Conservation (phyloP, 2,329 filamentous ascomycete species). For the Fusarium torreyae region DNA sequence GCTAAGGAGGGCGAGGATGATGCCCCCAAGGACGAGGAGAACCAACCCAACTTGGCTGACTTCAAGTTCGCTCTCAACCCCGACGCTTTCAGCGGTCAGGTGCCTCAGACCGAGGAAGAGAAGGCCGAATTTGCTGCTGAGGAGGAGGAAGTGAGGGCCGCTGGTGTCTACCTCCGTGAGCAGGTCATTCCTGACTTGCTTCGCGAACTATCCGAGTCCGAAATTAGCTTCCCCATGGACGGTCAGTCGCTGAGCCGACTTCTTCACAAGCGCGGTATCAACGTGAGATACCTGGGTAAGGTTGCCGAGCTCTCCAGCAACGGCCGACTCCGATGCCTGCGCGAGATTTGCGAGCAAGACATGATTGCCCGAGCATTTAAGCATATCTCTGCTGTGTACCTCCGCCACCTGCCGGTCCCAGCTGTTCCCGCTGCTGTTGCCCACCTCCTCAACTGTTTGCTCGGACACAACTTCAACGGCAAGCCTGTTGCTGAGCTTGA, state of each 20-base stretch:
- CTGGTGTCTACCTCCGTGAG: conserved; percentile 82
- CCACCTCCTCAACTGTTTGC: conserved; percentile 93
- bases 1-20: conserved; percentile 49
- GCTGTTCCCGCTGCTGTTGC: conserved; percentile 85
- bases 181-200: conserved; percentile 88
- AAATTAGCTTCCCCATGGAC: conserved; percentile 98
- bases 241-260: conserved; percentile 90
- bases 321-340: conserved; percentile 82
- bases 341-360: conserved; percentile 85
- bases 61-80: conserved; percentile 94
- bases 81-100: conserved; percentile 94
- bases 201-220: conserved; percentile 89
- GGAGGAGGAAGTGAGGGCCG: conserved; percentile 88
- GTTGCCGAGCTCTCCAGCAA: conserved; percentile 80
- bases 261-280: conserved; percentile 97
- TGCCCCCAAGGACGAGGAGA: conserved; percentile 50
- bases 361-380: conserved; percentile 98
- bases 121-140: conserved; percentile 87
- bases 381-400: conserved; percentile 84
- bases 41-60: conserved; percentile 86
- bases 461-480: conserved; percentile 83
- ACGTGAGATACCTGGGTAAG: conserved; percentile 94
- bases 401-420: conserved; percentile 83
- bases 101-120: conserved; percentile 90
- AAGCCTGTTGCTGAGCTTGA: conserved; percentile 86